phyloP scores from a whole-genome alignment of 2,329 filamentous ascomycete species.

The Capronia coronata region DNA sequence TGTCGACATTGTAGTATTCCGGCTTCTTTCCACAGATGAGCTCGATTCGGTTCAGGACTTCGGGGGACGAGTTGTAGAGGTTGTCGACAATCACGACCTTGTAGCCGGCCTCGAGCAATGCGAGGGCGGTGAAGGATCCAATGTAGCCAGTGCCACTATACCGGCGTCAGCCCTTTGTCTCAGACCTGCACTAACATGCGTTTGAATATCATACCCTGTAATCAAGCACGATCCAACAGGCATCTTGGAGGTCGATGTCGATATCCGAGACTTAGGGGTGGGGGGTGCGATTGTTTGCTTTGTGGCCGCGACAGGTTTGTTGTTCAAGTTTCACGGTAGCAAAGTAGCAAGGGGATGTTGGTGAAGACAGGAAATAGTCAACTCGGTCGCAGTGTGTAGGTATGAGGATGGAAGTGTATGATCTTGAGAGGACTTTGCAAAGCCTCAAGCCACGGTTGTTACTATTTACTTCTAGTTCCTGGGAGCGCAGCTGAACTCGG shows the following conservation, averaged over 20 bases:
- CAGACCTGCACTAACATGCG: conserved; percentile 31
- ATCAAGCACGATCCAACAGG: conserved; percentile 80
- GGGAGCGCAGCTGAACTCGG: neutral
- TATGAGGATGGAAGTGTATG: too few species aligned
- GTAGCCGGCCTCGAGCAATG: conserved; percentile 88
- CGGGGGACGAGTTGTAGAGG: conserved; percentile 91
- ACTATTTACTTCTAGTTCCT: too few species aligned
- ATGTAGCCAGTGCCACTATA: conserved; percentile 95
- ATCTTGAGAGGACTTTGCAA: too few species aligned
- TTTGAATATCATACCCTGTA: conserved; percentile 61
- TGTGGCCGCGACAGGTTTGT: too few species aligned
- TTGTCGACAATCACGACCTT: conserved; percentile 95
- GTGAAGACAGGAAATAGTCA: too few species aligned
- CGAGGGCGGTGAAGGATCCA: conserved; percentile 89
- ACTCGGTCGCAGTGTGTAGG: too few species aligned
- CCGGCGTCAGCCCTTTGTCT: conserved; percentile 9
- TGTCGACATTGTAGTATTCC: conserved; percentile 75
- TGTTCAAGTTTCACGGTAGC: neutral
- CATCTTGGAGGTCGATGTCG: conserved; percentile 53
- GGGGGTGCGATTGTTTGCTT: conserved; percentile 2
- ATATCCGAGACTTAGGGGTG: conserved; percentile 18
- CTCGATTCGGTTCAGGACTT: conserved; percentile 91
- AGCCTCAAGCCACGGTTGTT: neutral
- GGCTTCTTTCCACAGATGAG: conserved; percentile 84
- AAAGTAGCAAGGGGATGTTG: neutral